Conservation (phyloP, 192 early-diverging fungal species). For the Funneliformis geosporum region DNA sequence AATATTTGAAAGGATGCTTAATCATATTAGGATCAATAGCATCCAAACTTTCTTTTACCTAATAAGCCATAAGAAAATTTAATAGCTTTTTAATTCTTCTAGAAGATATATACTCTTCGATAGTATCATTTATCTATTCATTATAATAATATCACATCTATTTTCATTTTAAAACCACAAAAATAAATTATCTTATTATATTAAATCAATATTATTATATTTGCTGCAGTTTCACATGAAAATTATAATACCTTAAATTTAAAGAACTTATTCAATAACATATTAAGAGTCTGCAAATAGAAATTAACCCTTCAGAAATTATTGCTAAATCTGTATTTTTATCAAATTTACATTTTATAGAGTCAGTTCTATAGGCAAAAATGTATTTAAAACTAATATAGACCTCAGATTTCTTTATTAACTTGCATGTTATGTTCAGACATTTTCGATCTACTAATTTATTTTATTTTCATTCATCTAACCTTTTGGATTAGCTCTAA, state of each 20-base stretch:
- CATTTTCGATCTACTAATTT: no score
- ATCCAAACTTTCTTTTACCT: slow-evolving; percentile 5
- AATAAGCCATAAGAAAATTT: not conserved
- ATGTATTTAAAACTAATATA: no score
- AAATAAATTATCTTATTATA: not conserved
- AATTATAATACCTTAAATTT: slow-evolving; percentile 5
- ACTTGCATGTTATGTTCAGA: no score
- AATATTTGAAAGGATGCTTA: slow-evolving; percentile 4
- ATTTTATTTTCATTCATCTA: no score
- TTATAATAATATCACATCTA: not conserved
- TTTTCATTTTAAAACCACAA: not conserved
- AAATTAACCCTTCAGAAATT: slow-evolving; percentile 8
- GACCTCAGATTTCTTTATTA: no score
- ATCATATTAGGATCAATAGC: not conserved
- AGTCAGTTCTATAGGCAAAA: no score
- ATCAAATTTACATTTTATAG: no score
- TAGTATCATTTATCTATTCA: not conserved
- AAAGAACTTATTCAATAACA: slow-evolving; percentile 4
- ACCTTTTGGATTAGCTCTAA: no score
- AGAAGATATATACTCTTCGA: not conserved
- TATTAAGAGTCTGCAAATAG: not conserved
- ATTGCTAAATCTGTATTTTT: slow-evolving; percentile 11
- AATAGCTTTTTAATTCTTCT: not conserved
- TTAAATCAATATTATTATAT: no score
- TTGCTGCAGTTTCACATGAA: not conserved